Evolutionary conservation across 2,329 filamentous ascomycete genomes (phyloP).

Genomic region (Hortaea werneckii): DNA sequence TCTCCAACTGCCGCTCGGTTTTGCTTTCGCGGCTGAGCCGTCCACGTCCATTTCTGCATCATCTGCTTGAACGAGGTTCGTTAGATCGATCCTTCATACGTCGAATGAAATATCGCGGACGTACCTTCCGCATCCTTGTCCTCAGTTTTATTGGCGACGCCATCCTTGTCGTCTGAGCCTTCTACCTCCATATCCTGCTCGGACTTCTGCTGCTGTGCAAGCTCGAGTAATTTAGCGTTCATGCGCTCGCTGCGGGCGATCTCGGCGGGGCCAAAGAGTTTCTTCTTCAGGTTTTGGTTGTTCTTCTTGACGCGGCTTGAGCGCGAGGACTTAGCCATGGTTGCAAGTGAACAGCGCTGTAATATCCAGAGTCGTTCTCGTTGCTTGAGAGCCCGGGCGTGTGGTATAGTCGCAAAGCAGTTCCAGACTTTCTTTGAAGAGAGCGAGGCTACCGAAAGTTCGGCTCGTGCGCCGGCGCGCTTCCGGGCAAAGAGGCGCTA

Average conservation of each 20-base stretch:
- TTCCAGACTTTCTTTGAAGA: not conserved
- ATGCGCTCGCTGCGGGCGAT: constrained; percentile 70
- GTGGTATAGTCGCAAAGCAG: not conserved
- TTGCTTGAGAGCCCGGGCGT: not conserved
- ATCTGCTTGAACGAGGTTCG: not conserved
- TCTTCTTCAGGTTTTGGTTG: constrained; percentile 66
- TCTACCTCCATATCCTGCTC: constrained; percentile 22
- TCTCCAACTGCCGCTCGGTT: constrained; percentile 1
- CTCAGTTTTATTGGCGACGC: constrained; percentile 11
- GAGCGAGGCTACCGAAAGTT: not conserved
- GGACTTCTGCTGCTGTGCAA: constrained; percentile 63
- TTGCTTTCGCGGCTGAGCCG: not conserved
- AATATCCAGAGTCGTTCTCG: not conserved
- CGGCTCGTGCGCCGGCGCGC: not conserved
- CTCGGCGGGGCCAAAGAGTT: constrained; percentile 77
- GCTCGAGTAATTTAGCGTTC: constrained; percentile 72
- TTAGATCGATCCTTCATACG: not conserved
- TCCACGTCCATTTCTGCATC: constrained; percentile 7
- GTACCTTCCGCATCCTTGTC: constrained; percentile 2
- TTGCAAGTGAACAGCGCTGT: constrained; percentile 1
- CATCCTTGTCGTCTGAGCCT: constrained; percentile 8
- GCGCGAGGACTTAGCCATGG: constrained; percentile 80
- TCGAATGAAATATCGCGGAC: not conserved
- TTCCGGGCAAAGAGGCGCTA: not conserved
- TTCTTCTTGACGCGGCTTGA: constrained; percentile 74